These are phyloP conservation scores for Saturnispora gosingensis DNA, from an alignment of 805 yeast genomes.

Conservation along the genomic window DNA sequence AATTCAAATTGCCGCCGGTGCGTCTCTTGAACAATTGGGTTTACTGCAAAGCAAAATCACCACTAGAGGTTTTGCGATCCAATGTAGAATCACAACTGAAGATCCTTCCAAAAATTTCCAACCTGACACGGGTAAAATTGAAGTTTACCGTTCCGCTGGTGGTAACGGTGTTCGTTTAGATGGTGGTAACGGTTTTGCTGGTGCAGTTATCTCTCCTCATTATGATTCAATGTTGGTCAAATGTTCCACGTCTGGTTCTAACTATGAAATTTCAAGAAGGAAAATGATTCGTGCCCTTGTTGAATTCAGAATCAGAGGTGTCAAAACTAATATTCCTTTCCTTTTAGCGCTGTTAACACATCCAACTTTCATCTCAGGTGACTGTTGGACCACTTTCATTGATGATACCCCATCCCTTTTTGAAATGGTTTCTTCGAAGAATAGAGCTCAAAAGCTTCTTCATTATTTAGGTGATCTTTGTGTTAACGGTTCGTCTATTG, in stretches of 20 bases:
- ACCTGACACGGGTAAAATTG: slow-evolving; percentile 94
- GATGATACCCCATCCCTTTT: slow-evolving; percentile 90
- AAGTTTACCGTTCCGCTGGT: slow-evolving; percentile 89
- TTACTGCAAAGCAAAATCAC: slow-evolving; percentile 90
- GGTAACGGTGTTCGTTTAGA: slow-evolving; percentile 98
- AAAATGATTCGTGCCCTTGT: slow-evolving; percentile 95
- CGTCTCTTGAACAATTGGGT: slow-evolving; percentile 84
- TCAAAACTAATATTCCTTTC: slow-evolving; percentile 96
- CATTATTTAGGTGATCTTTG: slow-evolving; percentile 87
- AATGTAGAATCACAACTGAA: slow-evolving; percentile 93
- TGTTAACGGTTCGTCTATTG: slow-evolving; percentile 92
- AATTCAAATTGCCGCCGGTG: slow-evolving; percentile 51
- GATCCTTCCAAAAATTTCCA: slow-evolving; percentile 90
- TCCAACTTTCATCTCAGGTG: slow-evolving; percentile 82
- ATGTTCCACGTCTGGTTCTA: slow-evolving; percentile 79
- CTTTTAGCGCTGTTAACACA: slow-evolving; percentile 84
- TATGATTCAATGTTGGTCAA: slow-evolving; percentile 95
- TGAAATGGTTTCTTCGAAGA: slow-evolving; percentile 89
- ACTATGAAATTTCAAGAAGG: slow-evolving; percentile 93
- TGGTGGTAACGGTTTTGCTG: slow-evolving; percentile 91
- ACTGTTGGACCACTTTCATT: slow-evolving; percentile 71
- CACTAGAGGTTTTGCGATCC: slow-evolving; percentile 94
- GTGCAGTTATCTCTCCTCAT: slow-evolving; percentile 82
- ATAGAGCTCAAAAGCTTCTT: slow-evolving; percentile 92
- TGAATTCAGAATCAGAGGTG: slow-evolving; percentile 98